phyloP scores from a whole-genome alignment of 2,329 filamentous ascomycete species.

The Fusarium bulbicola region DNA sequence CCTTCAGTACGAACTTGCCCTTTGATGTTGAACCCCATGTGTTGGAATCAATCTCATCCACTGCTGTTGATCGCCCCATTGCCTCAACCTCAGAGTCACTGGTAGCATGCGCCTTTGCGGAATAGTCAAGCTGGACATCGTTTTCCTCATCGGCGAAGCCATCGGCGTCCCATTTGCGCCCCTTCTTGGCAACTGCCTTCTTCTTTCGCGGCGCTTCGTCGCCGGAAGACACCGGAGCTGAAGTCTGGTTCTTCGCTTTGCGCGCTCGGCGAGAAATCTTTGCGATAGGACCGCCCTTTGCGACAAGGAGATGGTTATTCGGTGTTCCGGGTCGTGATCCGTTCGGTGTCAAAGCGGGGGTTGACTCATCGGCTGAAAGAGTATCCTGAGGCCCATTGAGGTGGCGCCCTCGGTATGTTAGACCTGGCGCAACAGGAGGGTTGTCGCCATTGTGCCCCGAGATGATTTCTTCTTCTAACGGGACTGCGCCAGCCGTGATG shows the following conservation, averaged over 20 bases:
- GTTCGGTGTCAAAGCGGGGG: slow-evolving; percentile 75
- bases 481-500: slow-evolving; percentile 40
- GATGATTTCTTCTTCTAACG: slow-evolving; percentile 47
- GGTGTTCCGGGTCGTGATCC: slow-evolving; percentile 84
- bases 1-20: slow-evolving; percentile 93
- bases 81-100: slow-evolving; percentile 63
- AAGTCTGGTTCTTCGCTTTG: slow-evolving; percentile 71
- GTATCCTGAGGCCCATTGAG: slow-evolving; percentile 49
- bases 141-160: slow-evolving; percentile 87
- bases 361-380: slow-evolving; percentile 70
- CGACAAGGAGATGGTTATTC: slow-evolving; percentile 70
- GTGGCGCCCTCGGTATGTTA: slow-evolving; percentile 53
- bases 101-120: slow-evolving; percentile 65
- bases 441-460: slow-evolving; percentile 43
- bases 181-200: slow-evolving; percentile 86
- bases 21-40: slow-evolving; percentile 88
- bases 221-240: slow-evolving; percentile 78
- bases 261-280: slow-evolving; percentile 85
- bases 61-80: slow-evolving; percentile 62
- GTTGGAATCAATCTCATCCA: slow-evolving; percentile 79
- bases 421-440: slow-evolving; percentile 47
- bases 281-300: slow-evolving; percentile 76
- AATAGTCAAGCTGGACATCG: slow-evolving; percentile 87
- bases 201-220: slow-evolving; percentile 76
- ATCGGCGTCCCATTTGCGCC: slow-evolving; percentile 91